Evolutionary conservation across 2,329 filamentous ascomycete species (phyloP).

Genomic region (Davidsoniella australis): DNA sequence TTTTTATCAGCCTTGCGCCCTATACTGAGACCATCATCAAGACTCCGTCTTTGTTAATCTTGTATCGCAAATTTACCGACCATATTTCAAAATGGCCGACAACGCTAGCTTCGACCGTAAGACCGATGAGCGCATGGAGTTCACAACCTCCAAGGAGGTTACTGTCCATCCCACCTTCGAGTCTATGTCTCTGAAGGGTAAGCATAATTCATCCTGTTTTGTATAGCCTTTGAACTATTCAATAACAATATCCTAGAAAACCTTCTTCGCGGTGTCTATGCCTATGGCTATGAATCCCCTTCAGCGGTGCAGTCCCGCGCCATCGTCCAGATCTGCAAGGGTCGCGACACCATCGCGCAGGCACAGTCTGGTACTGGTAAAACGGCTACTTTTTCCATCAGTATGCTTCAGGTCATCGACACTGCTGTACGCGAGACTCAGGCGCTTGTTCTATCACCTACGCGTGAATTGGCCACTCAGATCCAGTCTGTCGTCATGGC

Average conservation of each 20-base stretch:
- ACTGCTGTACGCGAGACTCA: conserved; percentile 84
- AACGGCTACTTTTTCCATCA: conserved; percentile 91
- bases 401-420: conserved; percentile 89
- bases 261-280: conserved; percentile 89
- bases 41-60: background rate
- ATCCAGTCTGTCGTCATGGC: conserved; percentile 98
- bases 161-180: conserved; percentile 87
- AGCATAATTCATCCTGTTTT: conserved; percentile 12
- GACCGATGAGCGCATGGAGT: conserved; percentile 93
- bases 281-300: conserved; percentile 95
- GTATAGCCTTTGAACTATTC: background rate
- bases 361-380: conserved; percentile 95
- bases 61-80: background rate
- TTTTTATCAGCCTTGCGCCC: too few species aligned
- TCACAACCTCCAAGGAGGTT: conserved; percentile 94
- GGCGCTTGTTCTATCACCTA: conserved; percentile 87
- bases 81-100: conserved; percentile 58
- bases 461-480: conserved; percentile 90
- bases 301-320: conserved; percentile 95
- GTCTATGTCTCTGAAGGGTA: conserved; percentile 85
- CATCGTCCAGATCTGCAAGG: conserved; percentile 98
- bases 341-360: conserved; percentile 94
- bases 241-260: conserved; percentile 39
- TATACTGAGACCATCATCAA: background rate
- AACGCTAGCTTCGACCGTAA: conserved; percentile 62